These are phyloP conservation scores for Pseudocercospora musae DNA, from an alignment of 2,329 filamentous ascomycete species.

Conservation along the genomic window DNA sequence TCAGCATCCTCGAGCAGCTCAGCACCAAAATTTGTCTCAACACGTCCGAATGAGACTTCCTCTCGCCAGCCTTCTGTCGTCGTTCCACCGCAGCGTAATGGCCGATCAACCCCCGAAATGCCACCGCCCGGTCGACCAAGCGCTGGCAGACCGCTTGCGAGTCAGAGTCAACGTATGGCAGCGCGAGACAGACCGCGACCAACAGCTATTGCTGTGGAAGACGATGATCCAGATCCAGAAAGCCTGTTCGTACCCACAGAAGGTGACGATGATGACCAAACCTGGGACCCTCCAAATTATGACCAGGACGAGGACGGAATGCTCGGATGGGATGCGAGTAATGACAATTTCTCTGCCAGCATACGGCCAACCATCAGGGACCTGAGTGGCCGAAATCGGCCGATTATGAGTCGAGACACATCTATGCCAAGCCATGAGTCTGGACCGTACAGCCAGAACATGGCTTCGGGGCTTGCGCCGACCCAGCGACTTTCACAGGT, in stretches of 20 bases:
- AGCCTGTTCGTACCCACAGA: constrained; percentile 63
- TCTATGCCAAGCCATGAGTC: constrained; percentile 1
- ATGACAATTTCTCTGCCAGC: constrained; percentile 53
- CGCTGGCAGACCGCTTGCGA: constrained; percentile 33
- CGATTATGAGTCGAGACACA: constrained; percentile 14
- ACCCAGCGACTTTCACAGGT: constrained; percentile 73
- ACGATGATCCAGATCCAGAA: constrained; percentile 60
- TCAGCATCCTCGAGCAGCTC: constrained; percentile 34
- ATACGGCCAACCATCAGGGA: constrained; percentile 47
- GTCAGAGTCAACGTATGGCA: constrained; percentile 28
- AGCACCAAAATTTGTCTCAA: constrained; percentile 37
- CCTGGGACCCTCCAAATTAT: constrained; percentile 69
- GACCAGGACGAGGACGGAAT: constrained; percentile 63
- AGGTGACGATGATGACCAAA: constrained; percentile 62
- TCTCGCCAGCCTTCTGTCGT: constrained; percentile 27
- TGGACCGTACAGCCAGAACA: constrained; percentile 7
- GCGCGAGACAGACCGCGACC: constrained; percentile 24
- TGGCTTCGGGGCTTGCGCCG: constrained; percentile 54
- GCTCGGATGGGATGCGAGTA: constrained; percentile 71
- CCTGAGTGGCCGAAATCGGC: constrained; percentile 27
- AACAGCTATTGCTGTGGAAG: constrained; percentile 43
- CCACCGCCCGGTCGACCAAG: constrained; percentile 40
- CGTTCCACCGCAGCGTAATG: constrained; percentile 16
- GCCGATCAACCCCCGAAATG: constrained; percentile 36
- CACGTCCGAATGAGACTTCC: constrained; percentile 27